Evolutionary conservation across 2,329 filamentous ascomycete genomes (phyloP), one percentile per base, ranked within the genome.

Genomic region (Aspergillus texensis): DNA sequence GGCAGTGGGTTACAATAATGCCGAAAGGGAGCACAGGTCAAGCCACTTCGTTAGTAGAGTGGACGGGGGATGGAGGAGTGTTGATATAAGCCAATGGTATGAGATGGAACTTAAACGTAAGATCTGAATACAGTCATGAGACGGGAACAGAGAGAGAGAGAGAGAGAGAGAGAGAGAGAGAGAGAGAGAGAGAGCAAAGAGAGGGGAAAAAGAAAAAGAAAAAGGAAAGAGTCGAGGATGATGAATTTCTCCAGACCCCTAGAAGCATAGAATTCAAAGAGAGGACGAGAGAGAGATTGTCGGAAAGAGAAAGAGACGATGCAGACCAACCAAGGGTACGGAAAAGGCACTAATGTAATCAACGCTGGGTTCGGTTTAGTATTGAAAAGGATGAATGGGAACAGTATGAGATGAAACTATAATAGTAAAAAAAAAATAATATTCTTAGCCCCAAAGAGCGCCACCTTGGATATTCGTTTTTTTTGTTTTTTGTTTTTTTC

Each of bases 271-370:
- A 32, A 30, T 19, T 30, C 21, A 52, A 28, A 59, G 46, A 39
- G 55, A 57, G 11, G 26, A 16, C 45, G 32, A 26, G 4, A 50
- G 32, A 34, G 34, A 56, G 32, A 36, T 4, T 54, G 30, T 54
- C n/a, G 52, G 52, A 55, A 58, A 48, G 24, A 62, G 56, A 58
- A 62, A 61, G 61, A 58, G 56, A 52, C 46, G 54, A 64, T 58
- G 54, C 53, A 63, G 57, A 19, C 28, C 39, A 63, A 60, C 55
- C 46, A 64, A 46, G 43, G 63, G 61, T 67, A 59, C 65, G 65
- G 62, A 62, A 60, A 67, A 67, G 63, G 57, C 39, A 63, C 69
- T 69, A 68, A 55, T 55, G 52, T 39, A 55, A 55, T 55, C 34
- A 24, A 55, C 6, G 32, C 52, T 55, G 52, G 52, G 52, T 55